A percentile compares a stretch with the other conserved stretches of the same genome.
Conservation (phyloP, 2,329 filamentous ascomycete genomes). For the Colletotrichum acutatum region DNA sequence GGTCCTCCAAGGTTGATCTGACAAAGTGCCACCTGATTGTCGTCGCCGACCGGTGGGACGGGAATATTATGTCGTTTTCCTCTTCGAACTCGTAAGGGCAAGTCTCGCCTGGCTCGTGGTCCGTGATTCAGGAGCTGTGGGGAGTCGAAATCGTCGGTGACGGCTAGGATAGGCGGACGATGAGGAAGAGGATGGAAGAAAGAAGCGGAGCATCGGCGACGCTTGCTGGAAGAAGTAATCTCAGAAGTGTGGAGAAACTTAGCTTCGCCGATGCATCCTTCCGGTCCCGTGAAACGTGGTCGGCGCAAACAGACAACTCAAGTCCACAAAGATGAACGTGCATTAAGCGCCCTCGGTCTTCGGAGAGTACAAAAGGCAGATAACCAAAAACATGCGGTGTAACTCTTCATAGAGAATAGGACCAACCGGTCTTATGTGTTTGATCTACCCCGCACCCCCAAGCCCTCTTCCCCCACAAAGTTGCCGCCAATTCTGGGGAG, state of each 20-base stretch:
- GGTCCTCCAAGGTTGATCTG: background rate
- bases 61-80: background rate
- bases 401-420: slow-evolving; percentile 3
- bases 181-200: background rate
- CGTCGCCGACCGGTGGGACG: background rate
- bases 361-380: background rate
- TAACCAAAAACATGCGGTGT: background rate
- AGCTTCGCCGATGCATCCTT: background rate
- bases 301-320: background rate
- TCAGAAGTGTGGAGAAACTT: background rate
- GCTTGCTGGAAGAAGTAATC: slow-evolving; percentile 16
- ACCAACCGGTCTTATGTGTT: slow-evolving; percentile 21
- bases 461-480: slow-evolving; percentile 3
- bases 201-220: slow-evolving; percentile 27
- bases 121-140: background rate
- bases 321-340: background rate
- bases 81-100: slow-evolving; percentile 1
- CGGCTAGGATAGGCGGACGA: slow-evolving; percentile 12
- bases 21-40: background rate
- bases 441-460: slow-evolving; percentile 7
- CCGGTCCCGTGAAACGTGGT: background rate
- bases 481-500: background rate
- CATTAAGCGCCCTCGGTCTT: background rate
- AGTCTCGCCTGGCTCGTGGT: slow-evolving; percentile 16
- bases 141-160: background rate